Evolutionary conservation across 2,329 filamentous ascomycete species (phyloP).

Genomic region (Monosporascus sp.): DNA sequence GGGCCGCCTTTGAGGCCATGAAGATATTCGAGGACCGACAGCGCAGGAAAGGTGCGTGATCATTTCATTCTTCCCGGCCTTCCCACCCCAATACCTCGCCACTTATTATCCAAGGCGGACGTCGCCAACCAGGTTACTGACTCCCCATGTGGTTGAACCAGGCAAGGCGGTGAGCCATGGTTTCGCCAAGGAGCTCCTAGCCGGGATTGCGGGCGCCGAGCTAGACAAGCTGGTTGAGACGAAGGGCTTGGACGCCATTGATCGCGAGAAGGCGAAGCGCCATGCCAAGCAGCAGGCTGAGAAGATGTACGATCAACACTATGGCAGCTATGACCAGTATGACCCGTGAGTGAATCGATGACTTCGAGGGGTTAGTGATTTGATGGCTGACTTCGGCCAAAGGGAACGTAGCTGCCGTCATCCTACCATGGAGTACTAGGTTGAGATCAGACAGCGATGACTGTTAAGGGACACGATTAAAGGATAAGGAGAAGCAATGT

Average conservation of each 20-base stretch:
- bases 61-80: not conserved
- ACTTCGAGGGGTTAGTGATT: not conserved
- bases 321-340: slow-evolving; percentile 47
- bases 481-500: not conserved
- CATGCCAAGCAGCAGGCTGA: slow-evolving; percentile 55
- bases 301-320: slow-evolving; percentile 59
- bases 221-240: slow-evolving; percentile 72
- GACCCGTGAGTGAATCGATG: slow-evolving; percentile 44
- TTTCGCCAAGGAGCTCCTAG: slow-evolving; percentile 74
- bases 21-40: slow-evolving; percentile 75
- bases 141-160: slow-evolving; percentile 21
- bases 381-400: not conserved
- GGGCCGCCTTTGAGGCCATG: slow-evolving; percentile 74
- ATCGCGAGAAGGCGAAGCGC: slow-evolving; percentile 53
- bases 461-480: not conserved
- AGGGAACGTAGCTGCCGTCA: slow-evolving; percentile 10
- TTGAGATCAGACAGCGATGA: not conserved
- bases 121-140: not conserved
- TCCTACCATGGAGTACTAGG: slow-evolving; percentile 15
- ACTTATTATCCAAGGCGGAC: not conserved
- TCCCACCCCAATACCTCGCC: not conserved
- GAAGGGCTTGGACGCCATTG: slow-evolving; percentile 58
- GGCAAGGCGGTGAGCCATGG: slow-evolving; percentile 67
- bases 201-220: slow-evolving; percentile 67
- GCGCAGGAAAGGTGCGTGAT: slow-evolving; percentile 55